These are phyloP conservation scores for Zychaea mexicana DNA, from an alignment of 371 early-diverging fungal species.

Conservation along the genomic window DNA sequence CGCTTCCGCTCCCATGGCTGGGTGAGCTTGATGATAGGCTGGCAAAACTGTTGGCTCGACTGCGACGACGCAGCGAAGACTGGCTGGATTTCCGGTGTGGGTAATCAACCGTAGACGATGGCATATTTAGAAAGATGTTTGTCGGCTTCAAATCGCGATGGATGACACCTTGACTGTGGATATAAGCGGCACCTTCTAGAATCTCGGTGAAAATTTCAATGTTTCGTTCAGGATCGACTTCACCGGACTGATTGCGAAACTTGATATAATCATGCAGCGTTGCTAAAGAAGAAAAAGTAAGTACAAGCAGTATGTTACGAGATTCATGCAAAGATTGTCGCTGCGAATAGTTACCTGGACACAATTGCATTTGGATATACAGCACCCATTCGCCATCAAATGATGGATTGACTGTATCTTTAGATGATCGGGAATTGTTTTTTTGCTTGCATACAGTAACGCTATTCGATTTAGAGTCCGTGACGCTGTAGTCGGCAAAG, in stretches of 20 bases:
- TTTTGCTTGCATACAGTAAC: neutral
- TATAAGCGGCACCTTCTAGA: slow-evolving; percentile 67
- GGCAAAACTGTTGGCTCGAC: slow-evolving; percentile 11
- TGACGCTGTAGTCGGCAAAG: slow-evolving; percentile 3
- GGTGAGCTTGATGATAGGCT: neutral
- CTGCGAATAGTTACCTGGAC: too few relatives aligned
- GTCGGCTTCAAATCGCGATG: slow-evolving; percentile 84
- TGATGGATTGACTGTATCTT: neutral
- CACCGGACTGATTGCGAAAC: slow-evolving; percentile 31
- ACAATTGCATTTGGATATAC: slow-evolving; percentile 88
- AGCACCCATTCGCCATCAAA: slow-evolving; percentile 55
- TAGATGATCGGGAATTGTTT: slow-evolving; percentile 2
- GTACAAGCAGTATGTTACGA: neutral
- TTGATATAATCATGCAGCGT: slow-evolving; percentile 50
- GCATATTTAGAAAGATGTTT: slow-evolving; percentile 69
- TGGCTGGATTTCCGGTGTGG: slow-evolving; percentile 8
- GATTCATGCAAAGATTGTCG: too few relatives aligned
- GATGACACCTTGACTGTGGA: slow-evolving; percentile 73
- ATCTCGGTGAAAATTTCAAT: slow-evolving; percentile 55
- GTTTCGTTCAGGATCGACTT: slow-evolving; percentile 48
- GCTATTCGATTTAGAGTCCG: neutral
- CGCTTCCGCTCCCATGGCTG: neutral
- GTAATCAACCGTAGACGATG: slow-evolving; percentile 11
- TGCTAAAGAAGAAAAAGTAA: slow-evolving; percentile 18
- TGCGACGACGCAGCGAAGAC: neutral